Evolutionary conservation across 1,139 yeast species (phyloP).

Genomic region (Wickerhamomyces sp.): DNA sequence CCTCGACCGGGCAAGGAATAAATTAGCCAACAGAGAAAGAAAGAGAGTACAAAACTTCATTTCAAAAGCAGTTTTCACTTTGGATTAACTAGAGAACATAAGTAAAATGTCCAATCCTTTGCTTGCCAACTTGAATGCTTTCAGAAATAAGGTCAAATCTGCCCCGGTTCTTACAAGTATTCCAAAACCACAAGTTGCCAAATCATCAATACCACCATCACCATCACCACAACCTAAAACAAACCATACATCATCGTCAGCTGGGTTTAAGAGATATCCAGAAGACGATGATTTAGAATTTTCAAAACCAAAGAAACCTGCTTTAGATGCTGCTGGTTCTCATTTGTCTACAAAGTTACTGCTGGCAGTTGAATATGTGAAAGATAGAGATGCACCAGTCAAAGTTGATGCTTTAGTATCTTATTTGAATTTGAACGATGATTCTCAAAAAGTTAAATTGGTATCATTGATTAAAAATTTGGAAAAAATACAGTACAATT

Average conservation of each 20-base stretch:
- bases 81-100: neutral
- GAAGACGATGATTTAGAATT: conserved; percentile 24
- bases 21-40: too few species aligned
- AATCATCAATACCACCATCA: conserved; percentile 10
- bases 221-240: conserved; percentile 14
- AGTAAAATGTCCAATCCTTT: conserved; percentile 32
- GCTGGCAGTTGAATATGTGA: conserved; percentile 85
- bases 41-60: too few species aligned
- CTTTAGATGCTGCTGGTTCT: conserved; percentile 39
- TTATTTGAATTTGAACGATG: conserved; percentile 41
- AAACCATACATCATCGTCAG: conserved; percentile 10
- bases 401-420: conserved; percentile 55
- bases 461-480: conserved; percentile 68
- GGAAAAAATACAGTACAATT: conserved; percentile 65
- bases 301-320: conserved; percentile 29
- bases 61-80: neutral
- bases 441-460: conserved; percentile 38
- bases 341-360: conserved; percentile 78
- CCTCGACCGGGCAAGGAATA: too few species aligned
- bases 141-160: conserved; percentile 51
- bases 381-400: conserved; percentile 62
- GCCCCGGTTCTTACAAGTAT: conserved; percentile 46
- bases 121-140: conserved; percentile 52
- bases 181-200: conserved; percentile 33
- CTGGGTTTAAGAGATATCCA: conserved; percentile 11